These are phyloP conservation scores for Eucalyptus lansdowneana DNA, from an alignment of 345 rosid genomes.

Conservation along the genomic window DNA sequence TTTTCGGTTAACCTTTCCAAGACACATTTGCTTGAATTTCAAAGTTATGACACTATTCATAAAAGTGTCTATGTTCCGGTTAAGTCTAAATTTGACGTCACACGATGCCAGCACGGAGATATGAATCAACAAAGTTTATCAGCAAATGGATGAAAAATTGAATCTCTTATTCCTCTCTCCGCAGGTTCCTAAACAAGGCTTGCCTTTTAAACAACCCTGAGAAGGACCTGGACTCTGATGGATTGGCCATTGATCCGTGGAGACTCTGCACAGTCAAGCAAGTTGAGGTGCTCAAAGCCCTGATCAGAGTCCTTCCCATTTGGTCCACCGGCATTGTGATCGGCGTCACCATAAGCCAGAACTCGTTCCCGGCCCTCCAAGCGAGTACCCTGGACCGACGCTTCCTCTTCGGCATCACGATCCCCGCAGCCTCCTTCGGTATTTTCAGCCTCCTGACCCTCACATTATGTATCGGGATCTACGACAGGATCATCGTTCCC, in stretches of 20 bases:
- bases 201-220: constrained; percentile 24
- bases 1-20: neutral
- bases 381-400: constrained; percentile 32
- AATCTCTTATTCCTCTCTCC: neutral
- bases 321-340: constrained; percentile 40
- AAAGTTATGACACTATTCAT: neutral
- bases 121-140: neutral
- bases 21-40: neutral
- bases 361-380: constrained; percentile 29
- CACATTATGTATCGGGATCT: constrained; percentile 28
- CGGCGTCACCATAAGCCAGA: constrained; percentile 30
- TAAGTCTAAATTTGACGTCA: neutral
- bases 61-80: neutral
- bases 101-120: neutral
- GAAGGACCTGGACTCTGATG: constrained; percentile 18
- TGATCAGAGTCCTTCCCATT: constrained; percentile 40
- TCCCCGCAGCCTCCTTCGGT: constrained; percentile 28
- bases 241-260: constrained; percentile 21
- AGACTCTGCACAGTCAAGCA: constrained; percentile 34
- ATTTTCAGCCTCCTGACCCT: constrained; percentile 18
- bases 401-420: neutral
- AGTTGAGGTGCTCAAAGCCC: constrained; percentile 48
- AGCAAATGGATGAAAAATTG: neutral
- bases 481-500: constrained; percentile 31
- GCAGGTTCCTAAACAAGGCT: constrained; percentile 39